phyloP scores from a whole-genome alignment of 768 basidiomycete genomes.

The Russula sp. region DNA sequence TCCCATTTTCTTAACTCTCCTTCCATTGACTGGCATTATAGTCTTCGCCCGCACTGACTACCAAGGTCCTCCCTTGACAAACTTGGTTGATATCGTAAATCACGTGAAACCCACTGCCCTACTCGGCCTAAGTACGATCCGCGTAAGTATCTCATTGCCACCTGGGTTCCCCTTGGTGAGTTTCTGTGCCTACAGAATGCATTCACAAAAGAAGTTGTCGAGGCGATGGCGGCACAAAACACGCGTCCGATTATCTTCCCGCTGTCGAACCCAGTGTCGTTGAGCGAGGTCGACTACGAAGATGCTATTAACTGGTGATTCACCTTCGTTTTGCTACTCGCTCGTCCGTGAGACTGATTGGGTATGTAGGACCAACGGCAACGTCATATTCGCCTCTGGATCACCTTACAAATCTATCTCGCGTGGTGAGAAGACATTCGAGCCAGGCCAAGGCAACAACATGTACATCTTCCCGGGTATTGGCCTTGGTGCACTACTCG shows the following conservation, averaged over 20 bases:
- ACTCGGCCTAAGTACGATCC: constrained; percentile 79
- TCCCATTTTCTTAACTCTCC: not conserved
- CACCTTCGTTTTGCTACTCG: not conserved
- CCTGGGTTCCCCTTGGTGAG: constrained; percentile 2
- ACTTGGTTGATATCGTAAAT: constrained; percentile 71
- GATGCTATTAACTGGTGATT: constrained; percentile 63
- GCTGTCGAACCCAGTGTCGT: constrained; percentile 79
- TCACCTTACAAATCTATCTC: constrained; percentile 70
- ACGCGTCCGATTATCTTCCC: constrained; percentile 87
- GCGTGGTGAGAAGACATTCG: constrained; percentile 49
- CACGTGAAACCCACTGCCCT: constrained; percentile 84
- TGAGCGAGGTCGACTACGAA: constrained; percentile 73
- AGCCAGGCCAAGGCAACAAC: constrained; percentile 91
- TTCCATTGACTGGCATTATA: constrained; percentile 26
- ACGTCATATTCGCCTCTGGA: constrained; percentile 80
- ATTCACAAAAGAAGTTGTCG: constrained; percentile 64
- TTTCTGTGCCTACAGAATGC: constrained; percentile 43
- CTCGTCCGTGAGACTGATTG: not conserved
- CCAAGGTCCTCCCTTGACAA: constrained; percentile 64
- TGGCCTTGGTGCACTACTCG: constrained; percentile 70
- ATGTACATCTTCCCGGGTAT: constrained; percentile 83
- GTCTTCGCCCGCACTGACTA: constrained; percentile 83
- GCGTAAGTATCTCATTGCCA: constrained; percentile 32
- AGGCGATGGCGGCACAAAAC: constrained; percentile 76
- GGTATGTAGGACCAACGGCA: constrained; percentile 39